Base-by-base conservation (phyloP, 352 stramenopile species). In the Globisporangium rhizosaccharum region DNA sequence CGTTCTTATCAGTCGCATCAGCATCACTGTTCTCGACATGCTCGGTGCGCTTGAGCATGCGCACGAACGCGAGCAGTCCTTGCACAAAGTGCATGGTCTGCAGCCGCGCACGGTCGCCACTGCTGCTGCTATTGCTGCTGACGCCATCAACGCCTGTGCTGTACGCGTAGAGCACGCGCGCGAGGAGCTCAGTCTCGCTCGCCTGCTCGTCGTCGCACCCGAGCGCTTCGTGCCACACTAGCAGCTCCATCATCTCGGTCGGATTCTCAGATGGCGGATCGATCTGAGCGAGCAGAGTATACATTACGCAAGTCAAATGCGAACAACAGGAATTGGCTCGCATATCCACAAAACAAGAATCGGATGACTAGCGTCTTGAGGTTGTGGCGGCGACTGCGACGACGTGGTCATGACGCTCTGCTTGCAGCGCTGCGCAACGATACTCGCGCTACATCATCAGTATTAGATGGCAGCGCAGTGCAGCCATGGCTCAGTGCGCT, bases 131-230 rank as follows among this genome's bases (percentile, higher is more conserved):
- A 1, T 0, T 26, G 8, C 28, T 11, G 12, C 48, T 59, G 2
- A 61, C 48, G 28, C 17, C 26, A 14, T 18, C n/a, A 12, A 0
- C 33, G 41, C 20, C 17, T 5, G 25, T 23, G 1, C 41, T 53
- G 33, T 68, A 56, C 23, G 65, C 55, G 51, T 85, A 89, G 44
- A 89, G 57, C 7, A 89, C 63, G 2, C 76, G 70, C 51, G 70
- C 69, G 18, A 65, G 62, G 26, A 82, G 57, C 57, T 89, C 79
- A n/a, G 79, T 57, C 2, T 86, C 67, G 17, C 59, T 69, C 17
- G 79, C 79, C 59, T 85, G 76, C 65, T 89, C 79, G 39, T 89
- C 79, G 68, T 89, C 76, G 17, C 66, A 82, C 39, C 79, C 79
- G 17, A 89, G 70, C 60, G 66, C 70, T 41, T 82, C 76, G 57